These are phyloP conservation scores for Begonia loranthoides DNA, from an alignment of 306 rosid species.

Conservation along the genomic window DNA sequence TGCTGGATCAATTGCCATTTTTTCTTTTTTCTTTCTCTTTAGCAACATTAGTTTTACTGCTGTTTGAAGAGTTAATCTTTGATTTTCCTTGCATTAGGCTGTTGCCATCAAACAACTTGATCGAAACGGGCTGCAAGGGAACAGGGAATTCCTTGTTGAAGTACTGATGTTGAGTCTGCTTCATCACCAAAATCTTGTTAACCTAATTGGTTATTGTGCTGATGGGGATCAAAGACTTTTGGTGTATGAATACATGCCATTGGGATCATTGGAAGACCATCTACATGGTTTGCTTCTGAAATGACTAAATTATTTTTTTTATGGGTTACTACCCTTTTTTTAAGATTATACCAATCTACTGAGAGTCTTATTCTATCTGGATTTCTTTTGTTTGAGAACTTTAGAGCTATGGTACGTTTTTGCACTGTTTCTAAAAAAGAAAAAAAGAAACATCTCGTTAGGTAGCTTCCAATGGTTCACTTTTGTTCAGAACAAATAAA, in stretches of 20 bases:
- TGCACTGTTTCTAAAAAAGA: too few relatives aligned
- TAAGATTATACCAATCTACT: constrained; percentile 2
- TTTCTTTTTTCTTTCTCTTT: constrained; percentile 4
- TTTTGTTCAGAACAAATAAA: too few relatives aligned
- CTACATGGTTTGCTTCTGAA: constrained; percentile 25
- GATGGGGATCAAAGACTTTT: constrained; percentile 52
- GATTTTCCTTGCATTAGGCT: constrained; percentile 10
- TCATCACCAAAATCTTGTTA: constrained; percentile 50
- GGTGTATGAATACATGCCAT: constrained; percentile 45
- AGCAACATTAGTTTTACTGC: not conserved
- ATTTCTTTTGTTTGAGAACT: not conserved
- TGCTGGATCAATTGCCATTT: too few relatives aligned
- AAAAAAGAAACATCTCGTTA: too few relatives aligned
- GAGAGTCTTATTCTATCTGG: not conserved
- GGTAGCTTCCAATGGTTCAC: too few relatives aligned
- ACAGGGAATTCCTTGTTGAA: constrained; percentile 49
- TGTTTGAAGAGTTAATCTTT: too few relatives aligned
- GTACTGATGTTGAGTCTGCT: constrained; percentile 44
- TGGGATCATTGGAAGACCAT: constrained; percentile 47
- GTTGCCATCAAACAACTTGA: constrained; percentile 49
- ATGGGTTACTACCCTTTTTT: not conserved
- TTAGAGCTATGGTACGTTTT: too few relatives aligned
- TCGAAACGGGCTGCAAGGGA: constrained; percentile 49
- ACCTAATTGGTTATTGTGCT: constrained; percentile 44
- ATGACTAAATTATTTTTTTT: not conserved